Percentiles rank a stretch among this genome's conserved stretches.
Conservation (phyloP, 1,284 basidiomycete genomes). For the Pseudozyma flocculosa region DNA sequence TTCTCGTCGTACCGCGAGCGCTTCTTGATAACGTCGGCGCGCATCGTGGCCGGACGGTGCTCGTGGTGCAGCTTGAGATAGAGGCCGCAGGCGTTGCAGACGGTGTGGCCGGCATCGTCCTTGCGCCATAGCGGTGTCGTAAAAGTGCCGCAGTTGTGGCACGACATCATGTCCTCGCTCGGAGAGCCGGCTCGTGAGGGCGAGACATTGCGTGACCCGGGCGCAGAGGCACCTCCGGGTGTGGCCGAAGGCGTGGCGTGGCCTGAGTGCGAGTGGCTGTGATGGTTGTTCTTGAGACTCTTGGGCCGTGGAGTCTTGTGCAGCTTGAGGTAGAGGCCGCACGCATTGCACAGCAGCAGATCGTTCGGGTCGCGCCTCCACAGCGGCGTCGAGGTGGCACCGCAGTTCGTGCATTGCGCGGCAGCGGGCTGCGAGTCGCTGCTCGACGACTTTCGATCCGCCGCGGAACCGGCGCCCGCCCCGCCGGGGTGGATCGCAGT, state of each 20-base stretch:
- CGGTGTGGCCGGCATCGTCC: conserved; percentile 45
- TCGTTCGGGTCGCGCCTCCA: conserved; percentile 53
- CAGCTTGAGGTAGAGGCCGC: conserved; percentile 54
- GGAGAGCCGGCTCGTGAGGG: conserved; percentile 19
- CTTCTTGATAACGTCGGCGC: conserved; percentile 55
- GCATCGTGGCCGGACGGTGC: conserved; percentile 48
- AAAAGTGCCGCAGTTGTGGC: conserved; percentile 54
- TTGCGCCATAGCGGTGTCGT: conserved; percentile 56
- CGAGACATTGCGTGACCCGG: conserved; percentile 22
- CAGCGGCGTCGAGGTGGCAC: conserved; percentile 49
- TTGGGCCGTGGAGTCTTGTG: conserved; percentile 53
- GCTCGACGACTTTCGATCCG: conserved; percentile 12
- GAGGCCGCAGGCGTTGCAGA: conserved; percentile 53
- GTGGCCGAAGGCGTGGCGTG: conserved; percentile 36
- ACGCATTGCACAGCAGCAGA: conserved; percentile 53
- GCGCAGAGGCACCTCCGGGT: conserved; percentile 28
- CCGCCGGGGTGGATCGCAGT: conserved; percentile 32
- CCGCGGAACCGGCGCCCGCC: conserved; percentile 8
- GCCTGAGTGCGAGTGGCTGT: conserved; percentile 35
- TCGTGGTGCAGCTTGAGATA: conserved; percentile 51
- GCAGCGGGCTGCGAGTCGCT: conserved; percentile 15
- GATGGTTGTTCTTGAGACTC: conserved; percentile 38
- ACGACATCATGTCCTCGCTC: conserved; percentile 33
- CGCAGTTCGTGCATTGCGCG: conserved; percentile 53
- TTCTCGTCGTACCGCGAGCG: conserved; percentile 49